Conservation (phyloP, 495 filamentous ascomycete species). For the Talaromyces liani region DNA sequence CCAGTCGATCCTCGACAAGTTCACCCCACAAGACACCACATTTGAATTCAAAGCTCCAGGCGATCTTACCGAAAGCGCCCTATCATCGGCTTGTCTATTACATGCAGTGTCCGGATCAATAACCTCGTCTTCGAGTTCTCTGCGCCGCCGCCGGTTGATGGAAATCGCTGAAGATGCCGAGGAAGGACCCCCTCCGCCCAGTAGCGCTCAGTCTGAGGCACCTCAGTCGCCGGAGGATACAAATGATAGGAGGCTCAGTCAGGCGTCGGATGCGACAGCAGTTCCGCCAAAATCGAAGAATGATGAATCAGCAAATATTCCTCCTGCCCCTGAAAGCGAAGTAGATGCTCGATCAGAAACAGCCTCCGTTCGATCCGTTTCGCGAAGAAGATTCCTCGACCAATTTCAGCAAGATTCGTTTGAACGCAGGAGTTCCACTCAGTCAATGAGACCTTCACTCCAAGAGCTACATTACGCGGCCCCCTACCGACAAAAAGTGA, state of each 20-base stretch:
- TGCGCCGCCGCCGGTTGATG: constrained; percentile 66
- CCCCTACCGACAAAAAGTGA: constrained; percentile 62
- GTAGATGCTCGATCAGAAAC: constrained; percentile 8
- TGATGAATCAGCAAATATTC: background rate
- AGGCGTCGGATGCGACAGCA: constrained; percentile 32
- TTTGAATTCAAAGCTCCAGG: constrained; percentile 64
- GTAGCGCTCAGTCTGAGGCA: constrained; percentile 70
- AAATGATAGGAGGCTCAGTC: constrained; percentile 23
- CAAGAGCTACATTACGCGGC: constrained; percentile 55
- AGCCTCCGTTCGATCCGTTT: constrained; percentile 4
- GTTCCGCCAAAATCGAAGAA: constrained; percentile 18
- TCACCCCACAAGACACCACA: constrained; percentile 78
- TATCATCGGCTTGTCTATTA: constrained; percentile 82
- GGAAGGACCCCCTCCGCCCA: constrained; percentile 43
- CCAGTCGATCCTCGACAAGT: constrained; percentile 74
- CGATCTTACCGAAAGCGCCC: constrained; percentile 77
- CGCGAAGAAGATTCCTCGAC: constrained; percentile 22
- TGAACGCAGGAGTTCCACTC: constrained; percentile 47
- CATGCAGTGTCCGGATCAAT: constrained; percentile 85
- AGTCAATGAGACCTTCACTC: constrained; percentile 54
- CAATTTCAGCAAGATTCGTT: constrained; percentile 32
- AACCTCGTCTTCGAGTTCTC: constrained; percentile 76
- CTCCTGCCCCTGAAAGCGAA: constrained; percentile 5
- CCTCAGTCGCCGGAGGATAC: constrained; percentile 46
- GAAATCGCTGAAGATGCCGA: constrained; percentile 83